A percentile compares a stretch with the other conserved stretches of the same genome.
Conservation (phyloP, 441 rosid species). For the Syzygium syzygioides region DNA sequence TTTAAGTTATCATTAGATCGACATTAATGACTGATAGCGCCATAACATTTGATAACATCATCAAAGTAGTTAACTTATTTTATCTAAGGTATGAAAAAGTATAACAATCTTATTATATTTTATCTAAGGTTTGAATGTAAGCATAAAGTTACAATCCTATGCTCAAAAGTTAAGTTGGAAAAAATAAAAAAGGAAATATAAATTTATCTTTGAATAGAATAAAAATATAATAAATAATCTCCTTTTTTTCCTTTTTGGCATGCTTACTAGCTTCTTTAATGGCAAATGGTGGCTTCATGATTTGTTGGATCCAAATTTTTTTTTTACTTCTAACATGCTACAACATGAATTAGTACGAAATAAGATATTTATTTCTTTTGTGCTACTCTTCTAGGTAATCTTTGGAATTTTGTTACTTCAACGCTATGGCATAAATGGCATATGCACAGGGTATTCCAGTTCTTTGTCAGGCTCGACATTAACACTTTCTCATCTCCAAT, state of each 20-base stretch:
- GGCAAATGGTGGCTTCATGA: neutral
- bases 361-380: neutral
- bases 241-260: neutral
- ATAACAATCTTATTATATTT: no score
- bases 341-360: no score
- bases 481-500: neutral
- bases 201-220: no score
- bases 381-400: neutral
- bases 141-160: neutral
- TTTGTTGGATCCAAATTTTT: neutral
- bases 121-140: neutral
- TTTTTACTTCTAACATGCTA: no score
- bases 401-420: no score
- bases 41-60: neutral
- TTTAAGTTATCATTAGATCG: neutral
- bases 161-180: neutral
- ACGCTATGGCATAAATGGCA: neutral
- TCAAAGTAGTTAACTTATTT: neutral
- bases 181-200: neutral
- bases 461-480: neutral
- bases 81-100: neutral
- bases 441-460: neutral
- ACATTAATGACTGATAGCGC: no score
- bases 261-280: neutral
- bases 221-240: no score